Conservation (phyloP, 176 grass and related monocot species). For the Tillandsia fasciculata region DNA sequence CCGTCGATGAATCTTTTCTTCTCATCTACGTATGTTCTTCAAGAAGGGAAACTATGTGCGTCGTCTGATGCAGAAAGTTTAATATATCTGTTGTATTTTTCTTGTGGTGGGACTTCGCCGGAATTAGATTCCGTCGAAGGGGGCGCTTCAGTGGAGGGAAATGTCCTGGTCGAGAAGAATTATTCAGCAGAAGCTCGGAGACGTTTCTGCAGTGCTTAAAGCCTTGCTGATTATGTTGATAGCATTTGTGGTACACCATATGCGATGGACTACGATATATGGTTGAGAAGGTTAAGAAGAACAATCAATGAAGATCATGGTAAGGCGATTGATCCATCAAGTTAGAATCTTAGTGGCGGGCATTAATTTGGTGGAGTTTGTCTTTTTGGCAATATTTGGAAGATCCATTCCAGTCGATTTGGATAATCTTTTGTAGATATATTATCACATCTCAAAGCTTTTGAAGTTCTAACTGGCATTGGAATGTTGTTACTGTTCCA, state of each 20-base stretch:
- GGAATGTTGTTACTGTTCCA: not conserved
- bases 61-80: constrained; percentile 86
- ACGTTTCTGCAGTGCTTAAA: constrained; percentile 82
- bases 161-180: constrained; percentile 79
- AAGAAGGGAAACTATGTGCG: constrained; percentile 88
- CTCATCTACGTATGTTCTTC: constrained; percentile 85
- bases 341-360: constrained; percentile 16
- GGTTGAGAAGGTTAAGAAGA: constrained; percentile 79
- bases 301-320: constrained; percentile 87
- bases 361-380: constrained; percentile 11
- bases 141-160: constrained; percentile 87
- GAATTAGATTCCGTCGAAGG: constrained; percentile 87
- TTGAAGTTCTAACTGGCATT: not conserved
- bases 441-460: not conserved
- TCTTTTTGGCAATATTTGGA: constrained; percentile 23
- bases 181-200: constrained; percentile 93
- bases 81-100: constrained; percentile 91
- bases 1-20: constrained; percentile 87
- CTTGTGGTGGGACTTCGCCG: constrained; percentile 70
- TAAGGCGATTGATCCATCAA: constrained; percentile 65
- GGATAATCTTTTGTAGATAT: not conserved
- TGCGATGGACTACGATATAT: constrained; percentile 91
- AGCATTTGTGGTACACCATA: constrained; percentile 93
- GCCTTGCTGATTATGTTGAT: constrained; percentile 97
- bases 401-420: constrained; percentile 8